Conservation (phyloP, 257 asterid species). For the Solanum virginianum region DNA sequence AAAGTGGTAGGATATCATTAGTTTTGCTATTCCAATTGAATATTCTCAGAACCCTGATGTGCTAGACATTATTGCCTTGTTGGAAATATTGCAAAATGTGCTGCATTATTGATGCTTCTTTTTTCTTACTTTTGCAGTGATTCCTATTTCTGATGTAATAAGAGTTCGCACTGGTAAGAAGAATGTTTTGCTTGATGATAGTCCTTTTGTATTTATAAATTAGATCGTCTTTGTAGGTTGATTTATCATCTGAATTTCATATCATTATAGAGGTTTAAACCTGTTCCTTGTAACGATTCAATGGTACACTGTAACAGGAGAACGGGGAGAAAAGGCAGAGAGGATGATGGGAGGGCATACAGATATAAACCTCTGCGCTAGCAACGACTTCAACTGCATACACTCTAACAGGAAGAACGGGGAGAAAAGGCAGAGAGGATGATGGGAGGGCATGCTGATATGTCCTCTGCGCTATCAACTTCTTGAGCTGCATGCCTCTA, state of each 20-base stretch:
- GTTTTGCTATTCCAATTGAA: no score
- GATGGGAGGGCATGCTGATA: constrained; percentile 73
- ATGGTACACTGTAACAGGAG: constrained; percentile 33
- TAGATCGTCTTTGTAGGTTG: not conserved
- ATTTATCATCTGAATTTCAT: not conserved
- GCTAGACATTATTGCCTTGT: not conserved
- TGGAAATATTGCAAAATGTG: not conserved
- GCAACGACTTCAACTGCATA: no score
- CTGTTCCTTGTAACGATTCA: not conserved
- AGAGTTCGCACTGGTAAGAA: constrained; percentile 86
- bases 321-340: constrained; percentile 79
- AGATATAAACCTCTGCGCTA: constrained; percentile 17
- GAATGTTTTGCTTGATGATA: not conserved
- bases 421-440: constrained; percentile 87
- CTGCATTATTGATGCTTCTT: not conserved
- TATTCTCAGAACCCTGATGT: no score
- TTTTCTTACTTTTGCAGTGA: constrained; percentile 49
- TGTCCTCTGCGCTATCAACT: constrained; percentile 19
- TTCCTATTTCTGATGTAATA: constrained; percentile 67
- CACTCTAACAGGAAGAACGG: constrained; percentile 58
- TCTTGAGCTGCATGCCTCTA: not conserved
- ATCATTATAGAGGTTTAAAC: not conserved
- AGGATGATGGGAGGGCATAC: no score
- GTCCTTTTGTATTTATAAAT: not conserved
- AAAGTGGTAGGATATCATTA: not conserved